These are phyloP conservation scores for Talaromyces borbonicus DNA, from an alignment of 495 filamentous ascomycete species.

Conservation along the genomic window DNA sequence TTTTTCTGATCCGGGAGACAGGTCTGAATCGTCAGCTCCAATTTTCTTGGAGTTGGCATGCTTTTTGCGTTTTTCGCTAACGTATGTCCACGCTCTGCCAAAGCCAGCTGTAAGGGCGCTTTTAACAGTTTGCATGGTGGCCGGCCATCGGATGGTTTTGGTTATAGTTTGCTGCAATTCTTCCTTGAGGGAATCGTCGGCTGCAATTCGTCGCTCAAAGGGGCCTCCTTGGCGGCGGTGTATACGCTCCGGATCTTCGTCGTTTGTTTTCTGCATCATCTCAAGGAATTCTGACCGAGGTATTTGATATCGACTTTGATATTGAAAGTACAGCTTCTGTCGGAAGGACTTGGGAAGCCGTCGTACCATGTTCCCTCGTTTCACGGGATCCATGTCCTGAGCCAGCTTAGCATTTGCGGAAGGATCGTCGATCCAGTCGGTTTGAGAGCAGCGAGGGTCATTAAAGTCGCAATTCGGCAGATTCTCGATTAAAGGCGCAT, in stretches of 20 bases:
- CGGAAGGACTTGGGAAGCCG: slow-evolving; percentile 83
- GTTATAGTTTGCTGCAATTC: slow-evolving; percentile 66
- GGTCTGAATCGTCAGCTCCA: slow-evolving; percentile 11
- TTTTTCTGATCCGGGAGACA: slow-evolving; percentile 3
- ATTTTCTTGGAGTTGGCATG: slow-evolving; percentile 25
- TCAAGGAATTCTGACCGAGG: slow-evolving; percentile 72
- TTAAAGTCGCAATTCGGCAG: slow-evolving; percentile 80
- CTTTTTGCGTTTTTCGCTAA: slow-evolving; percentile 77
- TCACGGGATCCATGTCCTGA: slow-evolving; percentile 87
- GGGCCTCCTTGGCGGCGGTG: slow-evolving; percentile 65
- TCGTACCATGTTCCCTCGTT: slow-evolving; percentile 90
- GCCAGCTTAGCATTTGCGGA: slow-evolving; percentile 48
- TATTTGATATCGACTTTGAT: slow-evolving; percentile 81
- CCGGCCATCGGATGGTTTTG: slow-evolving; percentile 85
- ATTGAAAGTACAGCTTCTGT: slow-evolving; percentile 83
- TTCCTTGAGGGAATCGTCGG: slow-evolving; percentile 51
- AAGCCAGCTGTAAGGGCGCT: slow-evolving; percentile 67
- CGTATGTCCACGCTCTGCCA: slow-evolving; percentile 57
- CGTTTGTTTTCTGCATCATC: slow-evolving; percentile 64
- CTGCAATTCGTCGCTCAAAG: slow-evolving; percentile 80
- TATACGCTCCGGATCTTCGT: slow-evolving; percentile 56
- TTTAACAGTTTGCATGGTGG: slow-evolving; percentile 75
- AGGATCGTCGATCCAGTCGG: slow-evolving; percentile 58
- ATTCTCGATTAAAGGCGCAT: slow-evolving; percentile 76
- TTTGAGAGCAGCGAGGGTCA: slow-evolving; percentile 51